Conservation (phyloP, 2,329 filamentous ascomycete species). For the Cephalotrichum gorgonifer region DNA sequence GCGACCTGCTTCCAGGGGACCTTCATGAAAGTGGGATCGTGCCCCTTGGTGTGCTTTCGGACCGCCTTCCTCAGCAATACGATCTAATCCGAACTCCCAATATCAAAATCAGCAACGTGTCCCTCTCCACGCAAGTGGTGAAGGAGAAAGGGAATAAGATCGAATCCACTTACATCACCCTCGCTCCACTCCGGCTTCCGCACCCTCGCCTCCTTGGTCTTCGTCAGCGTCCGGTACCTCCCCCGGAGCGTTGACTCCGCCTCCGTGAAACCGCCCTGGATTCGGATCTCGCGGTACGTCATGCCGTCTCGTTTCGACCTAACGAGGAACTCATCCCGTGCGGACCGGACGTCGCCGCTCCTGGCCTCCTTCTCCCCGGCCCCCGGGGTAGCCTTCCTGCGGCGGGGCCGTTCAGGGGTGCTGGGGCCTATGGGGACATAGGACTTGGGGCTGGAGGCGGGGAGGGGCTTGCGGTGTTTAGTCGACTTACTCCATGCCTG, state of each 20-base stretch:
- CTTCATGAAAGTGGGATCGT: constrained; percentile 21
- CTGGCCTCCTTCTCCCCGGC: not conserved
- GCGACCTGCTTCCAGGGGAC: constrained; percentile 48
- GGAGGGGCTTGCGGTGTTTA: not conserved
- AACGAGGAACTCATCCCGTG: constrained; percentile 40
- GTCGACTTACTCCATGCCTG: not conserved
- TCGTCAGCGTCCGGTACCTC: constrained; percentile 54
- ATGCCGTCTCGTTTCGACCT: constrained; percentile 42
- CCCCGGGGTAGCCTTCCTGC: not conserved
- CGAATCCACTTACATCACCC: constrained; percentile 46
- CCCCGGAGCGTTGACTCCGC: constrained; percentile 66
- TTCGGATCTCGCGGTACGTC: constrained; percentile 56
- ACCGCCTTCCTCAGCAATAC: constrained; percentile 34
- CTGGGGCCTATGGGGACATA: too few species aligned
- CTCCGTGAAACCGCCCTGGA: constrained; percentile 43
- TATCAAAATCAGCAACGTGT: not conserved
- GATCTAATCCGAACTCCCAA: constrained; percentile 23
- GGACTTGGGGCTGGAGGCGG: too few species aligned
- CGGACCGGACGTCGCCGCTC: not conserved
- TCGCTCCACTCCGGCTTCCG: constrained; percentile 55
- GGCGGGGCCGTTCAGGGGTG: not conserved
- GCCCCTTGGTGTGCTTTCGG: constrained; percentile 20
- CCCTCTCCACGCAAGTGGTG: not conserved
- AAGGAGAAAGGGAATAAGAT: constrained; percentile 1
- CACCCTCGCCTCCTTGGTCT: constrained; percentile 49